phyloP scores from a whole-genome alignment of 805 yeast species.

The Suhomyces sp. region DNA sequence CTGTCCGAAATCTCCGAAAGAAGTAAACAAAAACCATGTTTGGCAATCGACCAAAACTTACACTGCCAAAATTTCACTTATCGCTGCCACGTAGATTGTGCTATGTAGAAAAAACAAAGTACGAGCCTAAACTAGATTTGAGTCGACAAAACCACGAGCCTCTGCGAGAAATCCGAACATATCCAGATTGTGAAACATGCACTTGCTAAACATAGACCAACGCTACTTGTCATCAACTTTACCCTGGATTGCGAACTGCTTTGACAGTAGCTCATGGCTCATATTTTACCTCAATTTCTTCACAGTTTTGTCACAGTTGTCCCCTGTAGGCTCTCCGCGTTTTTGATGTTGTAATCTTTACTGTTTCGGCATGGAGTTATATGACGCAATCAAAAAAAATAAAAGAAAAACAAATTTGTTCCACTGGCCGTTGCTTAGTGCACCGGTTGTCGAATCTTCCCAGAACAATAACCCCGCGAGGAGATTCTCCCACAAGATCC shows the following conservation, averaged over 20 bases:
- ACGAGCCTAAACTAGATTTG: not conserved
- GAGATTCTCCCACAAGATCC: constrained; percentile 2
- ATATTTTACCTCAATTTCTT: not conserved
- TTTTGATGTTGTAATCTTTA: not conserved
- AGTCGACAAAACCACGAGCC: not conserved
- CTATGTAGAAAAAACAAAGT: not conserved
- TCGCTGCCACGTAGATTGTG: not conserved
- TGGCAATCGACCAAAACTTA: not conserved
- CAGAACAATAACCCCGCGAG: constrained; percentile 3
- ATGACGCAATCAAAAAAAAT: not conserved
- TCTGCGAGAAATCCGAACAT: not conserved
- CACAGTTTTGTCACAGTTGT: not conserved
- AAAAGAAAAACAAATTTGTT: not conserved
- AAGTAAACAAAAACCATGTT: not conserved
- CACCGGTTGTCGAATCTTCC: not conserved
- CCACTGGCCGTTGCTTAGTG: not conserved
- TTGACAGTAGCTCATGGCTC: not conserved
- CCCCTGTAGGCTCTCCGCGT: not conserved
- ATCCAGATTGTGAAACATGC: not conserved
- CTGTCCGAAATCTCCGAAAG: not conserved
- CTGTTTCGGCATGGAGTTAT: not conserved
- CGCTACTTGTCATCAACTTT: not conserved
- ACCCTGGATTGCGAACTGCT: not conserved
- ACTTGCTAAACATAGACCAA: not conserved
- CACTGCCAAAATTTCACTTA: not conserved